These are phyloP conservation scores for Kodamaea neixiangensis DNA, from an alignment of 805 yeast species.

Conservation along the genomic window DNA sequence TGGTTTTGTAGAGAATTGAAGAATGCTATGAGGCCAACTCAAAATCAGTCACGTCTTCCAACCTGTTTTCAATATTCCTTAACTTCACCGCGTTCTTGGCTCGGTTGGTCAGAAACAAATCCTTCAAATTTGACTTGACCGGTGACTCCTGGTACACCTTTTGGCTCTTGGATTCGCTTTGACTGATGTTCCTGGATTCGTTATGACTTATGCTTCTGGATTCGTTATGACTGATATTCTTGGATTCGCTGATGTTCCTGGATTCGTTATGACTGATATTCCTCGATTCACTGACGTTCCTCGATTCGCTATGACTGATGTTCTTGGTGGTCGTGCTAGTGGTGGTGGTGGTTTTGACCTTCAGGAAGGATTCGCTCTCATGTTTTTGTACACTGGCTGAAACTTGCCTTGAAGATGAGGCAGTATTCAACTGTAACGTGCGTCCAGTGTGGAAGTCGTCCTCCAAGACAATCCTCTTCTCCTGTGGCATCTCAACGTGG, in stretches of 20 bases:
- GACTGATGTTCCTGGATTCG: background rate
- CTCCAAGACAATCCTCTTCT: constrained; percentile 5
- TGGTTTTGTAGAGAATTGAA: background rate
- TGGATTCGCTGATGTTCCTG: too few species aligned
- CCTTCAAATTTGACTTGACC: constrained; percentile 6
- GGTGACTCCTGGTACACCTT: constrained; percentile 8
- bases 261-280: background rate
- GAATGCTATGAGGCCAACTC: background rate
- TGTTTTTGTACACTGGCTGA: background rate
- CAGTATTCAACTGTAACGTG: constrained; percentile 7
- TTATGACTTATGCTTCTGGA: too few species aligned
- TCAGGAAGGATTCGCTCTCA: background rate
- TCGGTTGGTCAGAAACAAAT: constrained; percentile 8
- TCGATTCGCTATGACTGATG: background rate
- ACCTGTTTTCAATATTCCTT: constrained; percentile 9
- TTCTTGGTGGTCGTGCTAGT: background rate
- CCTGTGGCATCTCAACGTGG: background rate
- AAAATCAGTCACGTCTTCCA: constrained; percentile 9
- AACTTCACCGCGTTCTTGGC: constrained; percentile 11
- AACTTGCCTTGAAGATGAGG: background rate
- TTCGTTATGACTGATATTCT: background rate
- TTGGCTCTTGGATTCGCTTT: background rate
- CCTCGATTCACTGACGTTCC: too few species aligned
- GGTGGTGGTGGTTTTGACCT: background rate
- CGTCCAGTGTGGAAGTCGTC: constrained; percentile 10